Evolutionary conservation across 208 protist genomes (phyloP).

Genomic region (Crithidia brevicula): DNA sequence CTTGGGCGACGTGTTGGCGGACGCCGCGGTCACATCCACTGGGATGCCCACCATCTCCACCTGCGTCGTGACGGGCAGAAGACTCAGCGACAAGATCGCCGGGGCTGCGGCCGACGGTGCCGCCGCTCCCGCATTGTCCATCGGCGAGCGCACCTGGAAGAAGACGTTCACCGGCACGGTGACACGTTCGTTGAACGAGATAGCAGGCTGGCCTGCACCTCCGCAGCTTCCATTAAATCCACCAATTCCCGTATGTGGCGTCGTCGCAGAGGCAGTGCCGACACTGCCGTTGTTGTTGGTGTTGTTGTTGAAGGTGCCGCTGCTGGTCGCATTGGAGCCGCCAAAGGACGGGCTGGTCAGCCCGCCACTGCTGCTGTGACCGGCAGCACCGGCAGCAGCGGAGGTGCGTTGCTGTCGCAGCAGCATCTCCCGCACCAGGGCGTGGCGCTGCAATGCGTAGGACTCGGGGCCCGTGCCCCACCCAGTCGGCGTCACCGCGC

Average conservation of each 20-base stretch:
- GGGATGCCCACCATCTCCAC: constrained; percentile 32
- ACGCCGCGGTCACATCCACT: constrained; percentile 3
- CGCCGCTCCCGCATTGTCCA: not conserved
- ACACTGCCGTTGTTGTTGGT: too few relatives aligned
- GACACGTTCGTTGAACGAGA: constrained; percentile 11
- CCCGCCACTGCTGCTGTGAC: not conserved
- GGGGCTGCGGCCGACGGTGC: not conserved
- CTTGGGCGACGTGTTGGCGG: not conserved
- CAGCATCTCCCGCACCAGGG: constrained; percentile 22
- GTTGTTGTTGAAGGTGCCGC: not conserved
- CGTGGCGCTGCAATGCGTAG: constrained; percentile 26
- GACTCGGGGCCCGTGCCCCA: constrained; percentile 21
- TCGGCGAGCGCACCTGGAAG: constrained; percentile 24
- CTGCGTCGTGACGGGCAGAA: constrained; percentile 25
- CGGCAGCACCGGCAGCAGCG: not conserved
- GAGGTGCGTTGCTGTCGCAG: constrained; percentile 9
- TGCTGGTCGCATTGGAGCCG: not conserved
- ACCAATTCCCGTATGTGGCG: too few relatives aligned
- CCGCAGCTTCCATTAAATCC: too few relatives aligned
- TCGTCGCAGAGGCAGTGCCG: too few relatives aligned
- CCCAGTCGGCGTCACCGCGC: not conserved
- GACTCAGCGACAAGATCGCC: constrained; percentile 1
- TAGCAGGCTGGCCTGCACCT: not conserved
- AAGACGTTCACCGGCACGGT: constrained; percentile 23
- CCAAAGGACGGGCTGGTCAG: not conserved